Conservation (phyloP, 495 filamentous ascomycete genomes). For the Collariella sp. region DNA sequence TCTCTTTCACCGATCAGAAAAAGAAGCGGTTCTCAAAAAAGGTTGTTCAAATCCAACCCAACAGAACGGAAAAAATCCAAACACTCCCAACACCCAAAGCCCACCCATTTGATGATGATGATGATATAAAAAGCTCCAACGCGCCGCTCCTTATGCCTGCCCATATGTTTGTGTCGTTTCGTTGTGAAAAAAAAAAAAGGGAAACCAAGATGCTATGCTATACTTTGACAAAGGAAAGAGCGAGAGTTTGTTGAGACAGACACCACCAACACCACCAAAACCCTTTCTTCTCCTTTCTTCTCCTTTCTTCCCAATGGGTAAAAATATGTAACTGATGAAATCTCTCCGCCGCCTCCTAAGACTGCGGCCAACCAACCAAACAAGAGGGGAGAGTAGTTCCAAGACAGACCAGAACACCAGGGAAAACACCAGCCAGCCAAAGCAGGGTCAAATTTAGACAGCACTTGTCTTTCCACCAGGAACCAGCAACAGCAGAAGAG, state of each 20-base stretch:
- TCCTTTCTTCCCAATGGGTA: constrained; percentile 9
- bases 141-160: constrained; percentile 2
- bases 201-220: constrained; percentile 29
- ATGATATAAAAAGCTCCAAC: not conserved
- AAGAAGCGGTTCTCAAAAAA: not conserved
- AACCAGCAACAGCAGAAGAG: not conserved
- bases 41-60: not conserved
- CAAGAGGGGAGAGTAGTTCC: not conserved
- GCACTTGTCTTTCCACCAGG: constrained; percentile 18
- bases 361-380: not conserved
- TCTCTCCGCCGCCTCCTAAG: constrained; percentile 1
- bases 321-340: constrained; percentile 7
- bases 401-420: constrained; percentile 11
- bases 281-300: too few relatives aligned
- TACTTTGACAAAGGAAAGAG: constrained; percentile 4
- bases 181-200: constrained; percentile 17
- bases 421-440: constrained; percentile 18
- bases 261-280: too few relatives aligned
- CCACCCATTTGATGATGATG: constrained; percentile 14
- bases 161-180: constrained; percentile 20
- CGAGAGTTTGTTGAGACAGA: not conserved
- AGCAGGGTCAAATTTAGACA: constrained; percentile 24
- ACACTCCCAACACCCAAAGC: constrained; percentile 19
- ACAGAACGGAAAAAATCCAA: not conserved
- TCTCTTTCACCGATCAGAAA: not conserved